Percentiles rank a stretch among this genome's conserved stretches.
phyloP scores from a whole-genome alignment of 176 grass and related monocot species.

The Carex cristatella region DNA sequence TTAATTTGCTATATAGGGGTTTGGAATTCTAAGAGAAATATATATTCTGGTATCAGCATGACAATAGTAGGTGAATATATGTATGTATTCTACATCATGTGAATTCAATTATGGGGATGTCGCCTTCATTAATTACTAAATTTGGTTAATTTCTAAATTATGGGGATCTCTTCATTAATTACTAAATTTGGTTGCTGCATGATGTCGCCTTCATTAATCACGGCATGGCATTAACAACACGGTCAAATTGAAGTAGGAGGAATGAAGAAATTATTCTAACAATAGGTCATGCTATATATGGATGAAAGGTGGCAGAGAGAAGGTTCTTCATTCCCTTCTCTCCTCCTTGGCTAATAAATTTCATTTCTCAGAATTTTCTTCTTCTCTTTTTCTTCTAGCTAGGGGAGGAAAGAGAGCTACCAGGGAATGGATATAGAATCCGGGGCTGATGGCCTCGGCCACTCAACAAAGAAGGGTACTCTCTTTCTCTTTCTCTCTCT shows the following conservation, averaged over 20 bases:
- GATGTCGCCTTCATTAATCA: background rate
- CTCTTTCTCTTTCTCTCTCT: background rate
- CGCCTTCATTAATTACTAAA: no score
- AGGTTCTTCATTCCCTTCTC: background rate
- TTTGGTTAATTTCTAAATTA: no score
- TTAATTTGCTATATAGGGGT: no score
- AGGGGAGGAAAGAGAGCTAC: constrained; percentile 2
- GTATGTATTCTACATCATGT: no score
- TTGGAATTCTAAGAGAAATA: no score
- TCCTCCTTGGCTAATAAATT: background rate
- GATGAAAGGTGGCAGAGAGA: background rate
- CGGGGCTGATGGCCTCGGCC: background rate
- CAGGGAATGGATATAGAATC: constrained; percentile 16
- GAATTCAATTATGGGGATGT: no score
- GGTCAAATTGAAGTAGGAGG: background rate
- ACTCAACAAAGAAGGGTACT: background rate
- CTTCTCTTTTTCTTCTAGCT: background rate
- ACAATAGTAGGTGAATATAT: no score
- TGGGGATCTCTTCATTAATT: background rate
- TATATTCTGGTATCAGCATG: no score
- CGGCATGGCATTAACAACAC: background rate
- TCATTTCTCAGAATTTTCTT: background rate
- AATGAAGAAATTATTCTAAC: background rate
- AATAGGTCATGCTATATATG: constrained; percentile 17
- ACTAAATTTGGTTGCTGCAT: background rate